Evolutionary conservation across 2,329 filamentous ascomycete species (phyloP), one percentile per base, ranked within the genome.

Genomic region (Fusarium domesticum): DNA sequence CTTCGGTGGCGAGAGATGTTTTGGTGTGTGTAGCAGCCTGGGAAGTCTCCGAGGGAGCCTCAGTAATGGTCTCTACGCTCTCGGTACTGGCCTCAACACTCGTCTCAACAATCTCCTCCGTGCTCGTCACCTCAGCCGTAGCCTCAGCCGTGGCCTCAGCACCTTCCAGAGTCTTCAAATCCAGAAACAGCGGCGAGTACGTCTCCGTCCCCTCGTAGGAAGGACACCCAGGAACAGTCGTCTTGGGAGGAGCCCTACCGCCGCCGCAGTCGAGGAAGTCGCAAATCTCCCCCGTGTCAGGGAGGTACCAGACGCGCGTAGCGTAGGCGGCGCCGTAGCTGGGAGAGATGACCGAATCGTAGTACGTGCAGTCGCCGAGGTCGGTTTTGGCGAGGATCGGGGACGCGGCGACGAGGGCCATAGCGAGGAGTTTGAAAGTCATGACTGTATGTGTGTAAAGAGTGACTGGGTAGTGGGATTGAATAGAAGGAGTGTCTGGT

Each of bases 261-360:
- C 83, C 83, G 45, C 83, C 83, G 65, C 83, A 86, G 74, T 86
- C 83, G 54, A 82, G 72, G 49, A 79, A 60, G 10, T 71, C 70
- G 73, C 83, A 86, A 60, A 85, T 70, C 69, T 85, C 81, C 60
- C 81, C 80, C 15, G 76, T 80, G 53, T 67, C 80, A 2, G 81
- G 81, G 41, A 83, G 75, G 64, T 80, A 85, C 71, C 73, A 85
- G 57, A 81, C 64, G 36, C 74, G 48, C 43, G 71, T 75, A 34
- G 71, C 70, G 54, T 73, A 75, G 47, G 65, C 61, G 36, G 59
- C 61, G 42, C 44, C 34, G 35, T 57, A 52, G 47, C 62, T 57
- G 43, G 64, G 54, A 42, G 42, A 43, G 42, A 62, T 51, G 39
- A 69, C 61, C 14, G 55, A 48, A 36, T 65, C 65, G 53, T 66